Evolutionary conservation across 768 basidiomycete genomes (phyloP), one percentile per base, ranked within the genome.

Genomic region (Asterophora lycoperdoides): DNA sequence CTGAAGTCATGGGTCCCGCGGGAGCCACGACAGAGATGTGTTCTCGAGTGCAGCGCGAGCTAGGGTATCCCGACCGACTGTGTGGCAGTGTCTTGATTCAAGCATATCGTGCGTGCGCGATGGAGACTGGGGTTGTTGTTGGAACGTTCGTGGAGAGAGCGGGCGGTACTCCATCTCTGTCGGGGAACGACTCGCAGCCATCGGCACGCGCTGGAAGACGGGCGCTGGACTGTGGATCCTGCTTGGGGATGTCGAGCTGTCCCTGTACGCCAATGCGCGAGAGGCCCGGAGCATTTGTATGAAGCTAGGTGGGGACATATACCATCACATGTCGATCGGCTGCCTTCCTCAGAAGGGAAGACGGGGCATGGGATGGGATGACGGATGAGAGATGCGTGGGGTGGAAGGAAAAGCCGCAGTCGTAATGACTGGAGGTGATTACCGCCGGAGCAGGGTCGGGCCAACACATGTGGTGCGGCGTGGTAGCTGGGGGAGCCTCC

Each of bases 11-110:
- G 60, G 56, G 56, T 71, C 64, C 71, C 58, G 33, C 58, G 74
- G 75, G 75, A 68, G 65, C 59, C 59, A 56, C 65, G 76, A 75
- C 60, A 80, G 77, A 78, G 78, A 76, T 73, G 78, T 62, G 76
- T 71, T 76, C 79, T 80, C 78, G 72, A 72, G 68, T 64, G 61
- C 69, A 64, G 60, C 19, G 49, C 38, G 58, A 48, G 38, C 39
- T 36, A 19, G 44, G 51, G 41, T 34, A 39, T 40, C 17, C 44
- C 45, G 50, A 48, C 32, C 41, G 53, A 59, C 57, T 56, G 54
- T 44, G 32, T 32, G 33, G 13, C 11, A 33, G 48, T 43, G 37
- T 30, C 41, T 53, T 28, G 43, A 36, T 30, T 35, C 29, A 5
- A 36, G 20, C 19, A 46, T 50, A 38, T 28, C 33, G 28, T 44